Conservation (phyloP, 148 eudicot species). For the Chenopodium album region DNA sequence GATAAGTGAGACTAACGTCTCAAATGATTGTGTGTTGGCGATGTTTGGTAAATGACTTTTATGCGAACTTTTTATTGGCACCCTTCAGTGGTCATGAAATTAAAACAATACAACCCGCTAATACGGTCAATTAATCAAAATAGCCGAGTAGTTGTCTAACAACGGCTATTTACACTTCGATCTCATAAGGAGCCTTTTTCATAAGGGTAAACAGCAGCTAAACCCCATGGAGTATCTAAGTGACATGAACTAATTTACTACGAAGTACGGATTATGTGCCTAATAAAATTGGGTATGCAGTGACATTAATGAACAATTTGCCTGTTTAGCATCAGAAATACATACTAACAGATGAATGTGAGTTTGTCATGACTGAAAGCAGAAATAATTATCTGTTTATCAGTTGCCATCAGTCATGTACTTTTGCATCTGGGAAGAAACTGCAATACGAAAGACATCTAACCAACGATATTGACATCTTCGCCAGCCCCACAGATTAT, state of each 20-base stretch:
- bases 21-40: background rate
- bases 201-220: too few species aligned
- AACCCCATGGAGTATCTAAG: background rate
- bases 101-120: too few species aligned
- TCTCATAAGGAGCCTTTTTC: too few species aligned
- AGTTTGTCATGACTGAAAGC: background rate
- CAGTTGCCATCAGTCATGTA: background rate
- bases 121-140: too few species aligned
- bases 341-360: constrained; percentile 5
- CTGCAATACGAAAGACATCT: background rate
- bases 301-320: background rate
- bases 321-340: constrained; percentile 1
- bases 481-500: background rate
- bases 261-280: background rate
- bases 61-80: background rate
- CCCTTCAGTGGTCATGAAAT: too few species aligned
- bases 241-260: background rate
- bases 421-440: background rate
- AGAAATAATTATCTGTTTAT: background rate
- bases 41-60: background rate
- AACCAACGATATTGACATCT: constrained; percentile 3
- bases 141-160: too few species aligned
- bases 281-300: background rate
- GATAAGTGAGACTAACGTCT: background rate
- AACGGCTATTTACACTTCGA: too few species aligned